phyloP scores from a whole-genome alignment of 2,329 filamentous ascomycete genomes.

The Cladobotryum protrusum region DNA sequence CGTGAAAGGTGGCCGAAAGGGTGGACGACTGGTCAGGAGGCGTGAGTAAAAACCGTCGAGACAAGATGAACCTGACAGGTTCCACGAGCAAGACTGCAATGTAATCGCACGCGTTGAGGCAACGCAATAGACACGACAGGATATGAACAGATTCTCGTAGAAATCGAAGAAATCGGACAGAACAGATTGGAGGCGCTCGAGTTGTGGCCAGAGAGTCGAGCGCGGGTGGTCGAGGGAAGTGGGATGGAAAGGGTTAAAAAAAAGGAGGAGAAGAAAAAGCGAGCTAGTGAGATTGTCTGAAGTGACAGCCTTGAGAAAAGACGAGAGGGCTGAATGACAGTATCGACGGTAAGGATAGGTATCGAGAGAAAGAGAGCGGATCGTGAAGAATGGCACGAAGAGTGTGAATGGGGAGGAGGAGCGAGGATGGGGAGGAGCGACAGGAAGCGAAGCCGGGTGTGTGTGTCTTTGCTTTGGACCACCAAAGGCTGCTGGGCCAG shows the following conservation, averaged over 20 bases:
- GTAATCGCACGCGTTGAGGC: conserved; percentile 16
- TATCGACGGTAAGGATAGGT: conserved; percentile 6
- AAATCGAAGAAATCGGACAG: conserved; percentile 25
- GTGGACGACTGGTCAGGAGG: conserved; percentile 3
- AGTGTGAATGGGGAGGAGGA: conserved; percentile 28
- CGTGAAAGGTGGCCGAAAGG: not conserved
- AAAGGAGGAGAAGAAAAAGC: conserved; percentile 10
- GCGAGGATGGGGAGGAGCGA: conserved; percentile 32
- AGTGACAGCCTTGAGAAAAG: conserved; percentile 5
- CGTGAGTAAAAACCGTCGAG: conserved; percentile 8
- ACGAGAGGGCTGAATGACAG: conserved; percentile 8
- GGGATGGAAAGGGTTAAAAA: conserved; percentile 10
- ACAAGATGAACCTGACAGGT: not conserved
- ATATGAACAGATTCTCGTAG: conserved; percentile 24
- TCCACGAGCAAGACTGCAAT: conserved; percentile 13
- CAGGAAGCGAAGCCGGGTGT: conserved; percentile 17
- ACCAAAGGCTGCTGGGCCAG: conserved; percentile 6
- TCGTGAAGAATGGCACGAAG: conserved; percentile 29
- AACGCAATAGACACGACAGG: conserved; percentile 19
- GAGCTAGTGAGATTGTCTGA: not conserved
- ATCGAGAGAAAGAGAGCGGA: conserved; percentile 19
- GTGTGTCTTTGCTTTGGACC: conserved; percentile 22
- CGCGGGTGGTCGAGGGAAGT: conserved; percentile 2
- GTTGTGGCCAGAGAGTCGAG: conserved; percentile 12
- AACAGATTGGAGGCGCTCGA: conserved; percentile 19